Conservation (phyloP, 345 rosid genomes). For the Carallia brachiata region DNA sequence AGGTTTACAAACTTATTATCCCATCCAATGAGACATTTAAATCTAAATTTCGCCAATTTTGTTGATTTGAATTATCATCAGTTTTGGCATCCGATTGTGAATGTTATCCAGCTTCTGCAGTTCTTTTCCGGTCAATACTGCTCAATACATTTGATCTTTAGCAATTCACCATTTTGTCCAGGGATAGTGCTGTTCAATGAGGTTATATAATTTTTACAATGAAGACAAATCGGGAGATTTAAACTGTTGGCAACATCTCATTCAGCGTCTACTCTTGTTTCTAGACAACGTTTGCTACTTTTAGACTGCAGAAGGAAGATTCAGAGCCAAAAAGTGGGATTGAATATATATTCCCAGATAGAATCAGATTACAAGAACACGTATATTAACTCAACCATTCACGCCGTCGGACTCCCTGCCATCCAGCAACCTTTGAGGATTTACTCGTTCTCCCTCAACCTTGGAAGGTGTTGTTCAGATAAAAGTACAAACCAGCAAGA, state of each 20-base stretch:
- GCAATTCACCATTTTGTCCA: too few relatives aligned
- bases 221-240: background rate
- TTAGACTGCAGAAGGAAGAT: too few relatives aligned
- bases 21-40: background rate
- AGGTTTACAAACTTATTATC: background rate
- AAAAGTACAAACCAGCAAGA: slow-evolving; percentile 76
- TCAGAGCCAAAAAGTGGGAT: background rate
- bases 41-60: background rate
- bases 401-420: background rate
- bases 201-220: too few relatives aligned
- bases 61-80: background rate
- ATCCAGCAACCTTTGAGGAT: background rate
- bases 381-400: background rate
- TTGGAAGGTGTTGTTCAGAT: slow-evolving; percentile 47
- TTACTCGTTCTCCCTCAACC: slow-evolving; percentile 13
- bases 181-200: too few relatives aligned
- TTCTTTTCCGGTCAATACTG: too few relatives aligned
- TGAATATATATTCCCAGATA: slow-evolving; percentile 14
- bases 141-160: too few relatives aligned
- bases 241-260: background rate
- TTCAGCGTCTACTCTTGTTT: background rate
- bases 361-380: slow-evolving; percentile 16
- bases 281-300: background rate
- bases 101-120: background rate
- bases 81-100: background rate